A percentile compares a stretch with the other conserved stretches of the same genome.
phyloP scores from a whole-genome alignment of 345 rosid genomes.

The Ceriops decandra region DNA sequence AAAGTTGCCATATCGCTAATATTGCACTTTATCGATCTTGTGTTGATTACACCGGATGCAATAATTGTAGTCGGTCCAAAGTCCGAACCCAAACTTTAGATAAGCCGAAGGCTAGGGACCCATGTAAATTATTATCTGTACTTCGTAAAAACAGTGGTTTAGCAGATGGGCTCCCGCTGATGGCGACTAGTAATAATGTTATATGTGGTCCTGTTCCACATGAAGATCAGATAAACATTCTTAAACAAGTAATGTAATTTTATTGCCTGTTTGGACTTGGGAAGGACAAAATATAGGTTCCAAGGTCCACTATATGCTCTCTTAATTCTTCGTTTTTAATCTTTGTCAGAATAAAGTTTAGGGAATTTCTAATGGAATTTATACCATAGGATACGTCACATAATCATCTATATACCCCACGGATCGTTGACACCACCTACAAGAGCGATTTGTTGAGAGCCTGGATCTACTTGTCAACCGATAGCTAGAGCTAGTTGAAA shows the following conservation, averaged over 20 bases:
- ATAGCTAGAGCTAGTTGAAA: background rate
- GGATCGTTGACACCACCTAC: slow-evolving; percentile 4
- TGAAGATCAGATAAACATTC: background rate
- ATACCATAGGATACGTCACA: slow-evolving; percentile 13
- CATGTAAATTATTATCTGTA: slow-evolving; percentile 17
- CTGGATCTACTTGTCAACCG: slow-evolving; percentile 3
- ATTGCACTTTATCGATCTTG: background rate
- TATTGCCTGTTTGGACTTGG: background rate
- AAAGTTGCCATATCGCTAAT: background rate
- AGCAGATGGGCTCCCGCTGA: slow-evolving; percentile 11
- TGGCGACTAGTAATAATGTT: slow-evolving; percentile 7
- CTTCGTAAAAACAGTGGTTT: slow-evolving; percentile 7
- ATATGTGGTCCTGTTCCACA: background rate
- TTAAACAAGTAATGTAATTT: background rate
- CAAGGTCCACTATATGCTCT: background rate
- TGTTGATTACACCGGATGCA: background rate
- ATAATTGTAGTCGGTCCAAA: slow-evolving; percentile 5
- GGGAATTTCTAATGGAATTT: background rate
- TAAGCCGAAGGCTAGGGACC: slow-evolving; percentile 13
- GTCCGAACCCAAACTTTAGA: background rate
- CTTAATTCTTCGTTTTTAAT: too few relatives aligned
- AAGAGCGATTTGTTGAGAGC: slow-evolving; percentile 8
- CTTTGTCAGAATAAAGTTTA: slow-evolving; percentile 4
- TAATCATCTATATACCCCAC: slow-evolving; percentile 25
- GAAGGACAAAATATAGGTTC: background rate